Base-by-base conservation (phyloP, 345 rosid genomes). In the Clarkia xantiana region DNA sequence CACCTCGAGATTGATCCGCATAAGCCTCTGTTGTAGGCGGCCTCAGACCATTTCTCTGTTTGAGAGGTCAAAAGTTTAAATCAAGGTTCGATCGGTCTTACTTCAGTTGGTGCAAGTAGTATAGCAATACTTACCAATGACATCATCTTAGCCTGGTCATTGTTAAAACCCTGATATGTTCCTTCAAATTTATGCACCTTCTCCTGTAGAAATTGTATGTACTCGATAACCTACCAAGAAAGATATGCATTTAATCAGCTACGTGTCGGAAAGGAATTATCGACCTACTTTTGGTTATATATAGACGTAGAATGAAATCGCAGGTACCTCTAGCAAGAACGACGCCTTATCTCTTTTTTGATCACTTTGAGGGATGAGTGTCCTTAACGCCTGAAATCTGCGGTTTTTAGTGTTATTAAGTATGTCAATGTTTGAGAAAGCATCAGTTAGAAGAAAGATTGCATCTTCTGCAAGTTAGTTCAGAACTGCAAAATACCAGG, bases 341-440 rank as follows among this genome's bases (percentile, higher is more conserved):
- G 97, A 90, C 7, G 97, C 97, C 75, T 83, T 90, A 55, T 93
- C 99, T 53, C 91, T 79, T 70, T 87, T 93, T 42, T 93, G 99
- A 57, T 93, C 96, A 11, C 86, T 67, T 52, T 78, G 86, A 39
- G 99, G 99, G 59, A 93, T 82, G 25, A 93, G 71, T 25, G 69
- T 84, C 62, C 95, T 82, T 68, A 93, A 65, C 84, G 39, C 80
- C 71, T 84, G 99, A 76, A 93, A 93, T 66, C 99, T 93, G 80
- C 36, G 36, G 36, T 29, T 29, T 22, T 29, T 29, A 29, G 7
- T 29, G 9, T 29, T 10, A 29, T 29, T 10, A 29, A 29, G 8
- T 29, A 5, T 3, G 36, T 29, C 36, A 29, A 10, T 29, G 25
- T 29, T 29, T 7, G 5, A 7, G 36, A 29, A 29, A 29, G 36